Evolutionary conservation across 495 filamentous ascomycete genomes (phyloP).

Genomic region (Rusavskia elegans): DNA sequence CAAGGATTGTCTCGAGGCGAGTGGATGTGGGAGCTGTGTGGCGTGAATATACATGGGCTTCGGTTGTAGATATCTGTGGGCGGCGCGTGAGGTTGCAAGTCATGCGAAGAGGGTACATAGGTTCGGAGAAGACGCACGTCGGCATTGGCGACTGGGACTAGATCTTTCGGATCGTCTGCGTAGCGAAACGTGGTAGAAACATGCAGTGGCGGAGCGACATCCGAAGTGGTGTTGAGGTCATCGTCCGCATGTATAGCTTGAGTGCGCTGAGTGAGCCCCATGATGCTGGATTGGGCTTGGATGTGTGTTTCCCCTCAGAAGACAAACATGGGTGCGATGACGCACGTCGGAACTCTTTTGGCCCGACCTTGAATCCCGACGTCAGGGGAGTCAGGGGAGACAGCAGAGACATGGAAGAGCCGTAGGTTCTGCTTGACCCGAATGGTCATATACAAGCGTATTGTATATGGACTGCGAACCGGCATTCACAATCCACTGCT

Average conservation of each 20-base stretch:
- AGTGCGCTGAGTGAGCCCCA: constrained; percentile 31
- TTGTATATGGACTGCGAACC: too few species aligned
- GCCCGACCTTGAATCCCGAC: background rate
- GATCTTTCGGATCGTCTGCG: constrained; percentile 43
- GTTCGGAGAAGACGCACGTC: constrained; percentile 1
- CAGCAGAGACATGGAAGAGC: too few species aligned
- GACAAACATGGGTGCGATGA: background rate
- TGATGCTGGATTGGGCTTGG: too few species aligned
- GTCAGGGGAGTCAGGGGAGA: too few species aligned
- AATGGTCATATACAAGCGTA: too few species aligned
- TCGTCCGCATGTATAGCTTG: constrained; percentile 81
- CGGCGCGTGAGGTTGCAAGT: background rate
- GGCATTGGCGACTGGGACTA: constrained; percentile 31
- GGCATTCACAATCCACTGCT: too few species aligned
- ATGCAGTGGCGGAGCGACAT: constrained; percentile 76
- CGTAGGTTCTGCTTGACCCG: too few species aligned
- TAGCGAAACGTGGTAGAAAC: constrained; percentile 84
- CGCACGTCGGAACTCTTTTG: background rate
- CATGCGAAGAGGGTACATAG: background rate
- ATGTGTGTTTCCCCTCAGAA: too few species aligned
- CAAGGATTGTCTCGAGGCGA: too few species aligned
- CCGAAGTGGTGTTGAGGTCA: constrained; percentile 47
- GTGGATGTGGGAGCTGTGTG: constrained; percentile 14
- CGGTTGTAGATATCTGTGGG: background rate
- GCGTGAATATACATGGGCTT: background rate